Evolutionary conservation across 108 stramenopile species (phyloP).

Genomic region (Conticribra guillardii): DNA sequence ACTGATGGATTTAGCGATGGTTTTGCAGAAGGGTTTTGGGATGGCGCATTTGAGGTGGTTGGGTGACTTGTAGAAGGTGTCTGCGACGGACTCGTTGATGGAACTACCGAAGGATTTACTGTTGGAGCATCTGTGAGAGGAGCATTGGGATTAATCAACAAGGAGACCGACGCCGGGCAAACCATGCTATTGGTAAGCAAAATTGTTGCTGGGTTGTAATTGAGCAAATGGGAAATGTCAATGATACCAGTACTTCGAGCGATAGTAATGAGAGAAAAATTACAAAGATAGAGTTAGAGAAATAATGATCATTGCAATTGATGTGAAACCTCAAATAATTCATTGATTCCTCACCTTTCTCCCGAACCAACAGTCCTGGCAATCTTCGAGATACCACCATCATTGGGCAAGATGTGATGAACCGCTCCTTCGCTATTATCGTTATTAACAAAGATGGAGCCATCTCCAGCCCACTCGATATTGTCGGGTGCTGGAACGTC

Average conservation of each 20-base stretch:
- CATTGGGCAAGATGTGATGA: background rate
- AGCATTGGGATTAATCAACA: background rate
- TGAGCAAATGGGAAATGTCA: background rate
- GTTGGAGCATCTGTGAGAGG: no score
- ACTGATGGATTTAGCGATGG: no score
- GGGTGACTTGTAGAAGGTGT: no score
- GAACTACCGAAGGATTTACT: no score
- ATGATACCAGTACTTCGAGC: background rate
- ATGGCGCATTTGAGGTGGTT: no score
- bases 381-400: background rate
- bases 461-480: slow-evolving; percentile 30
- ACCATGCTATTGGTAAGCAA: slow-evolving; percentile 7
- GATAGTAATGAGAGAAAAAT: background rate
- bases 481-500: slow-evolving; percentile 16
- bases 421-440: slow-evolving; percentile 21
- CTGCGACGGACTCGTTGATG: no score
- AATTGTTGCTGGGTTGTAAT: background rate
- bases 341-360: no score
- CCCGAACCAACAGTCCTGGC: background rate
- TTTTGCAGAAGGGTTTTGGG: no score
- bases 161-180: background rate
- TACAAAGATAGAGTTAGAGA: background rate
- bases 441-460: slow-evolving; percentile 20
- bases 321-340: no score
- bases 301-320: no score